Conservation (phyloP, 495 filamentous ascomycete species). For the Penicillium malachiteum region DNA sequence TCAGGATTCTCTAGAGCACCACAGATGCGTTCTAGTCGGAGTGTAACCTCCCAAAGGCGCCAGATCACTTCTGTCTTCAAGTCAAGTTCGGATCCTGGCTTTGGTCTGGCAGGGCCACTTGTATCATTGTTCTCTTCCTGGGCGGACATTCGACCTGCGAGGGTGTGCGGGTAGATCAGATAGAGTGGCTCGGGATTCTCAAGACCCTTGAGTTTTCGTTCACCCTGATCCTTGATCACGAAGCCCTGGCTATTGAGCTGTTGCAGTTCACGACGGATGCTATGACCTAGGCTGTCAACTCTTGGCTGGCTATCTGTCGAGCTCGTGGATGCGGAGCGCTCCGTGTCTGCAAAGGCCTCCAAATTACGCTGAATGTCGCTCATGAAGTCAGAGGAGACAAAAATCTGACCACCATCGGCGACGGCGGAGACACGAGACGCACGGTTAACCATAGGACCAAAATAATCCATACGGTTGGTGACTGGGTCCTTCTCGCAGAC, state of each 20-base stretch:
- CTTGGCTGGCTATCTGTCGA: conserved; percentile 71
- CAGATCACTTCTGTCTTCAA: conserved; percentile 83
- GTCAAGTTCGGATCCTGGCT: conserved; percentile 56
- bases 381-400: conserved; percentile 94
- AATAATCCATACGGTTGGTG: conserved; percentile 98
- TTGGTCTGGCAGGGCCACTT: conserved; percentile 40
- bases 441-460: conserved; percentile 98
- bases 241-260: conserved; percentile 90
- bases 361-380: conserved; percentile 89
- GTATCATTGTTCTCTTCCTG: conserved; percentile 48
- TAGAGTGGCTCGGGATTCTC: conserved; percentile 97
- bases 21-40: conserved; percentile 91
- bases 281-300: conserved; percentile 50
- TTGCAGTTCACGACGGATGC: conserved; percentile 84
- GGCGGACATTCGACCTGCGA: conserved; percentile 74
- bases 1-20: conserved; percentile 72
- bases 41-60: conserved; percentile 83
- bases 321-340: conserved; percentile 63
- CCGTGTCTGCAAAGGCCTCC: conserved; percentile 77
- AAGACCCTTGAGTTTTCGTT: conserved; percentile 89
- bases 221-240: conserved; percentile 92
- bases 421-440: conserved; percentile 88
- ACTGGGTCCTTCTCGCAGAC: conserved; percentile 95
- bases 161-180: conserved; percentile 83
- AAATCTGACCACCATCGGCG: conserved; percentile 97